Evolutionary conservation across 805 yeast species (phyloP).

Genomic region (Ogataea allantospora): DNA sequence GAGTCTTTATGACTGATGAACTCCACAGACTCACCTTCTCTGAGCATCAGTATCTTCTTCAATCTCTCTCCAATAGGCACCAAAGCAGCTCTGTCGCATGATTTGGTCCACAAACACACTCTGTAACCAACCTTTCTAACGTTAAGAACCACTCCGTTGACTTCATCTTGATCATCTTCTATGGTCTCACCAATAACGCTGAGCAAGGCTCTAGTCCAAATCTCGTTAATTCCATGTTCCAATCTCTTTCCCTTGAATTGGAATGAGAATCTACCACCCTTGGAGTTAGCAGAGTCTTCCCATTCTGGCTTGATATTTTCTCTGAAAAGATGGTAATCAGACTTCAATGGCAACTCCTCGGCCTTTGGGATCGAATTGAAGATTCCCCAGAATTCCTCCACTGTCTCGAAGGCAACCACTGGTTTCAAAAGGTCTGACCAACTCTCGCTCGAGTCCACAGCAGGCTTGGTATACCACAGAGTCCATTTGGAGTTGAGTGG

Average conservation of each 20-base stretch:
- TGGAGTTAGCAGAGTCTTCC: conserved; percentile 86
- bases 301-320: conserved; percentile 96
- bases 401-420: conserved; percentile 87
- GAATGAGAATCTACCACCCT: conserved; percentile 94
- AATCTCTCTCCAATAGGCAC: conserved; percentile 80
- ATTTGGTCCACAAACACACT: conserved; percentile 91
- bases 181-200: conserved; percentile 94
- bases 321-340: conserved; percentile 94
- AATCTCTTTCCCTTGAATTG: conserved; percentile 61
- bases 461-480: conserved; percentile 96
- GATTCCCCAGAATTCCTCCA: conserved; percentile 99
- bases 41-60: conserved; percentile 77
- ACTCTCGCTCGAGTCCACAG: conserved; percentile 70
- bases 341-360: conserved; percentile 82
- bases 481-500: conserved; percentile 93
- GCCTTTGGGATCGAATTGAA: conserved; percentile 92
- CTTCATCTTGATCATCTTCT: conserved; percentile 78
- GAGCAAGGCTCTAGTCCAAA: conserved; percentile 87
- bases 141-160: conserved; percentile 91
- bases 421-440: conserved; percentile 94
- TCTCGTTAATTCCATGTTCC: conserved; percentile 62
- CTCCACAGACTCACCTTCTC: conserved; percentile 75
- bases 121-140: conserved; percentile 79
- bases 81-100: conserved; percentile 62
- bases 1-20: conserved; percentile 66